Conservation (phyloP, 208 protist genomes). For the Leishmania turanica region DNA sequence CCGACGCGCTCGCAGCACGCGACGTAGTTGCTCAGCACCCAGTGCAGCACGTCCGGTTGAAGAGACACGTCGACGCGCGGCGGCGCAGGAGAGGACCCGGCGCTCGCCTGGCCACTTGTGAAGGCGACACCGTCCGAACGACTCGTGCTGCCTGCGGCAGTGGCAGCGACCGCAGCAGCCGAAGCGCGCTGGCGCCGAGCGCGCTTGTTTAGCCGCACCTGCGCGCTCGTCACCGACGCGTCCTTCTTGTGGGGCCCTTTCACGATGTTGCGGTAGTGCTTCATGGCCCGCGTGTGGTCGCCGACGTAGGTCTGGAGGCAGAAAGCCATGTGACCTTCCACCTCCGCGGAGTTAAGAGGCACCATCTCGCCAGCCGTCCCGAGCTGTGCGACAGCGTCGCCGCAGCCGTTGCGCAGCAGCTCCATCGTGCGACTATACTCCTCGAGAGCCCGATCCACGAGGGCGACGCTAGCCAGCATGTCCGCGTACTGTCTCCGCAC, state of each 20-base stretch:
- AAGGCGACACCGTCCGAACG: background rate
- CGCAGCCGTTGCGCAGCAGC: conserved; percentile 35
- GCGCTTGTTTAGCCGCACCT: conserved; percentile 21
- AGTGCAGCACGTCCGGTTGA: conserved; percentile 59
- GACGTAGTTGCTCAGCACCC: conserved; percentile 70
- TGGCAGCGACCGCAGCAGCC: background rate
- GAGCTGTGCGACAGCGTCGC: conserved; percentile 31
- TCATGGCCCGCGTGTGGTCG: conserved; percentile 64
- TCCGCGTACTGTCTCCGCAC: conserved; percentile 67
- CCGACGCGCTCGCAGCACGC: conserved; percentile 65
- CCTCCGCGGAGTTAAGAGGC: conserved; percentile 41
- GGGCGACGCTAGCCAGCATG: conserved; percentile 45
- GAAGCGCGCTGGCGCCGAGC: conserved; percentile 24
- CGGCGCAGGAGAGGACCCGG: background rate
- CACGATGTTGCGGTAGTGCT: conserved; percentile 61
- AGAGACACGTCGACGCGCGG: conserved; percentile 18
- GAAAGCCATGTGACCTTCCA: conserved; percentile 70
- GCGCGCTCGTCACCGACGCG: conserved; percentile 19
- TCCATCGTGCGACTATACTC: conserved; percentile 55
- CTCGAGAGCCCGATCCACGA: conserved; percentile 65
- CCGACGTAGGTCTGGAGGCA: conserved; percentile 76
- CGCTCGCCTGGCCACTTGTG: background rate
- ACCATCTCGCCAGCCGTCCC: conserved; percentile 29
- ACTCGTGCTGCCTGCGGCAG: background rate
- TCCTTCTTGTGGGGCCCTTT: conserved; percentile 10